Base-by-base conservation (phyloP, 441 rosid species). In the Eutrema salsugineum region DNA sequence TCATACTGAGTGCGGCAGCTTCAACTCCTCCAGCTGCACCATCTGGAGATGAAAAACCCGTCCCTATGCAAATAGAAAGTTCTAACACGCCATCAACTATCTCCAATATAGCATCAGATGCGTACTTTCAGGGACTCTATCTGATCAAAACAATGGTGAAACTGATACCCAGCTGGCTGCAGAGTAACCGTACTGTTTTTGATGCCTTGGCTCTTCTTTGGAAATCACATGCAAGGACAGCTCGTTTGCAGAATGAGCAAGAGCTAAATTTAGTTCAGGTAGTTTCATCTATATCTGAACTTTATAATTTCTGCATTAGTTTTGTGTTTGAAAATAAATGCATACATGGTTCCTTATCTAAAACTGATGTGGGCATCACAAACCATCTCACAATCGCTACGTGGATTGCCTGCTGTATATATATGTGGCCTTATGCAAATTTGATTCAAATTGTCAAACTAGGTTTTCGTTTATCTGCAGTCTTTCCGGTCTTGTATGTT, bases 191-290 rank as follows among this genome's bases (percentile, higher is more conserved):
- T 62, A 35, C 43, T 42, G 98, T 96, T 68, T 93, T 93, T 86
- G 98, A 96, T 79, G 84, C 96, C 22, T 77, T 96, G 80, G 87
- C 83, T 59, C 87, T 78, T 81, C 83, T 96, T 64, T 96, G 99
- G 99, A 96, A 96, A 75, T 96, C 99, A 43, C 90, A 88, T 39
- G 87, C 83, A 58, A 91, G 99, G 83, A 82, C 83, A 70, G 81
- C 98, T 72, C 97, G 98, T 71, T 79, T 96, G 83, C 87, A 82
- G 66, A 88, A 81, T 80, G 99, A 96, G 80, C 98, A 93, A 73
- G 98, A 96, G 82, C 83, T 93, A 81, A 89, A 90, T 80, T 86
- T 96, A 56, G 92, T 93, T 62, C 99, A 96, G 79, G 99, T 93
- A 85, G 84, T 86, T 79, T 79, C 71, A 28, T 78, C 58, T 15